These are phyloP conservation scores for Cytospora schulzeri DNA, from an alignment of 2,329 filamentous ascomycete genomes.

Conservation along the genomic window DNA sequence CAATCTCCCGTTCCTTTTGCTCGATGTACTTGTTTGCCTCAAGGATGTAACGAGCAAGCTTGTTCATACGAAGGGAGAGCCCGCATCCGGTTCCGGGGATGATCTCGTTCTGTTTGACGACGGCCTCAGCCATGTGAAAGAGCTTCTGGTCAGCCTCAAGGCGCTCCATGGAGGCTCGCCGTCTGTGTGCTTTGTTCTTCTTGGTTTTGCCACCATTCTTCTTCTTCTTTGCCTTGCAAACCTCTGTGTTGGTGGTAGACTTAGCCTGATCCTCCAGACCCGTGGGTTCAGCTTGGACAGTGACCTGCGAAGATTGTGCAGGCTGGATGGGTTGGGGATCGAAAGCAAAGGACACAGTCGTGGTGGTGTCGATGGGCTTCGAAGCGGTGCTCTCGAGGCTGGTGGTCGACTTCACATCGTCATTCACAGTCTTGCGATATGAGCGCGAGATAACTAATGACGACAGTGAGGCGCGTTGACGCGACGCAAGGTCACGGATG, in stretches of 20 bases:
- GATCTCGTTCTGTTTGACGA: constrained; percentile 5
- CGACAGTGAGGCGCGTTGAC: not conserved
- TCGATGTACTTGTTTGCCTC: constrained; percentile 9
- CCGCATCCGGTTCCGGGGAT: not conserved
- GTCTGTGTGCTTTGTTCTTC: not conserved
- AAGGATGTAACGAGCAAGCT: not conserved
- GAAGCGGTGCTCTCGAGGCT: not conserved
- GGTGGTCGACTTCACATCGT: not conserved
- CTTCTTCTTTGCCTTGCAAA: not conserved
- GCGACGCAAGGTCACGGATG: constrained; percentile 9
- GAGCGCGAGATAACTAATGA: constrained; percentile 5
- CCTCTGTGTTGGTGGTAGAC: not conserved
- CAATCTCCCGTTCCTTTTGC: constrained; percentile 12
- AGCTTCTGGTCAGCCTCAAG: not conserved
- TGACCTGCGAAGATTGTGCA: not conserved
- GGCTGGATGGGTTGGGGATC: not conserved
- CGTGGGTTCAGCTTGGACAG: not conserved
- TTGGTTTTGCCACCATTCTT: not conserved
- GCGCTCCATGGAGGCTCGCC: not conserved
- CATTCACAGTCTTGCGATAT: not conserved
- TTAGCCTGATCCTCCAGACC: not conserved
- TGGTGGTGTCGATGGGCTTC: not conserved
- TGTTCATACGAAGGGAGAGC: constrained; percentile 5
- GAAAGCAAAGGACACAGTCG: not conserved
- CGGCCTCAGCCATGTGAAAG: not conserved